phyloP scores from a whole-genome alignment of 495 filamentous ascomycete genomes.

The Talaromyces ruber region DNA sequence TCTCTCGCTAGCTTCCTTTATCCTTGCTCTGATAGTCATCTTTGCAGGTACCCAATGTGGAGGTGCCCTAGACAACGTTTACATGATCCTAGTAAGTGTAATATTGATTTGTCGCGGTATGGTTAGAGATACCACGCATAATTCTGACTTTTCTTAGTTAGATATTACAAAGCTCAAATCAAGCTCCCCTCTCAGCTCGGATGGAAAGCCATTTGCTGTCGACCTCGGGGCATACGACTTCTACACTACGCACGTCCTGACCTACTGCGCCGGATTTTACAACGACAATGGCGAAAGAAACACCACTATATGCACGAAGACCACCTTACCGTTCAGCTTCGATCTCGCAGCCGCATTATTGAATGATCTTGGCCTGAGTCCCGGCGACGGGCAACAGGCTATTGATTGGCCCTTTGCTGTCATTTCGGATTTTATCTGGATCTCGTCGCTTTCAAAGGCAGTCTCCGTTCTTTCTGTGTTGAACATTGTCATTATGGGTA shows the following conservation, averaged over 20 bases:
- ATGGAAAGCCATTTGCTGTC: neutral
- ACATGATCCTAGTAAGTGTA: neutral
- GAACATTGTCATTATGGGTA: constrained; percentile 1
- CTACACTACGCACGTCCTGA: neutral
- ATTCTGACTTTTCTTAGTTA: neutral
- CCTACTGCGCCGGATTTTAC: neutral
- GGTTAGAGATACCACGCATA: neutral
- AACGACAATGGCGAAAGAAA: neutral
- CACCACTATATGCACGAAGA: neutral
- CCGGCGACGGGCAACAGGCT: neutral
- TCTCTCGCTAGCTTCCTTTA: neutral
- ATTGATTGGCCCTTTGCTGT: neutral
- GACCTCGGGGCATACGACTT: neutral
- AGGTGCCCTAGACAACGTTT: neutral
- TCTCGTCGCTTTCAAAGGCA: neutral
- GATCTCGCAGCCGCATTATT: neutral
- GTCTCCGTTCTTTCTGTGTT: neutral
- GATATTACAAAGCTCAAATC: neutral
- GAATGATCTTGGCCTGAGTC: neutral
- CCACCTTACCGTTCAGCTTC: neutral
- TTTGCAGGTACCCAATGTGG: constrained; percentile 5
- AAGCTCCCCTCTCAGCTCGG: neutral
- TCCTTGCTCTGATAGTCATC: neutral
- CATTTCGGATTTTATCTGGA: neutral
- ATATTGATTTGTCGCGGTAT: neutral